Conservation (phyloP, 2,329 filamentous ascomycete species). For the Penicillium brasilianum region DNA sequence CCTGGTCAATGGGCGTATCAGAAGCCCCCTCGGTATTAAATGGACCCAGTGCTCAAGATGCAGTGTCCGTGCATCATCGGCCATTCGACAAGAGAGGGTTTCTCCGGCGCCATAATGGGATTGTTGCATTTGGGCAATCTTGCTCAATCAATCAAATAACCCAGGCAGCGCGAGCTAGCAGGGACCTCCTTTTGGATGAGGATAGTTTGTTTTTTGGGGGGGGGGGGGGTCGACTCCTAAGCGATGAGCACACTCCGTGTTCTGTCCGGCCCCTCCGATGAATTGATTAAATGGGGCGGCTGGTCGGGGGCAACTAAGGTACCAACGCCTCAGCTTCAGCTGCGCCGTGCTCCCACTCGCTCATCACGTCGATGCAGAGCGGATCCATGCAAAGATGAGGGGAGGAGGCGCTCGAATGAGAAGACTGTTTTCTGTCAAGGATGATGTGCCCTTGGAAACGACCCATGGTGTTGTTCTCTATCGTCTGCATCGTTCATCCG, state of each 20-base stretch:
- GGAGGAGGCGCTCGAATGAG: background rate
- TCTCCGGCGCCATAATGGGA: conserved; percentile 5
- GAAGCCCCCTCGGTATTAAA: background rate
- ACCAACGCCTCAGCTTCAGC: conserved; percentile 13
- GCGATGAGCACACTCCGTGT: background rate
- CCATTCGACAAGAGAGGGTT: background rate
- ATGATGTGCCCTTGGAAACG: background rate
- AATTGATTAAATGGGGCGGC: conserved; percentile 10
- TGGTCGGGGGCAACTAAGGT: background rate
- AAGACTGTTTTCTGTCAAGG: background rate
- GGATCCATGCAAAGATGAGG: background rate
- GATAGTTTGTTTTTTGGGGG: background rate
- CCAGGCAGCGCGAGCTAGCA: background rate
- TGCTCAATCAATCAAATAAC: background rate
- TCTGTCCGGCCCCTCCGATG: conserved; percentile 12
- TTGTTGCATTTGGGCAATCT: background rate
- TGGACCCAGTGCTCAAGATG: background rate
- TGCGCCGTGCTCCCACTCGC: conserved; percentile 14
- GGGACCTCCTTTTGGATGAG: background rate
- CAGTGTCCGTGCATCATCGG: background rate
- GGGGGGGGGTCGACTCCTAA: background rate
- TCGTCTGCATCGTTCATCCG: conserved; percentile 18
- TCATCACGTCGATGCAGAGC: conserved; percentile 6
- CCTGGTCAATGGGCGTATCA: conserved; percentile 18
- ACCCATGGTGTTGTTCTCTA: background rate